These are phyloP conservation scores for Mycena chlorophos DNA, from an alignment of 768 basidiomycete species.

Conservation along the genomic window DNA sequence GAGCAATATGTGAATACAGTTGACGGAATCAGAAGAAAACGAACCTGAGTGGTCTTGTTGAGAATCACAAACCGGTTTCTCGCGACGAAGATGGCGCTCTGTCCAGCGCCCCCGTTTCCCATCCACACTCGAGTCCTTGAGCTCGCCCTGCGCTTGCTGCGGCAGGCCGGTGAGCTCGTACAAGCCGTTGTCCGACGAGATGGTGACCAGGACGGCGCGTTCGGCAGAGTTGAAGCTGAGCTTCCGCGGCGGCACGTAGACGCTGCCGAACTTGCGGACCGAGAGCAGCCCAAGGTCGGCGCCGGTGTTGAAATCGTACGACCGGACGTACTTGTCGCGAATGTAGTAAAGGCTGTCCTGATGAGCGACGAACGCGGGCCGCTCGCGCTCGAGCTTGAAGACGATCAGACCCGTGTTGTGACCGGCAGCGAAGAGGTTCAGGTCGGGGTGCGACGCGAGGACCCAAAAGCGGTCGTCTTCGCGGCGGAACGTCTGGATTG, in stretches of 20 bases:
- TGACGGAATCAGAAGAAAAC: conserved; percentile 6
- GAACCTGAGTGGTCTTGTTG: conserved; percentile 87
- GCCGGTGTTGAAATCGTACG: conserved; percentile 90
- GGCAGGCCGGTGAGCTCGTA: conserved; percentile 88
- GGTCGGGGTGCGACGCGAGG: conserved; percentile 90
- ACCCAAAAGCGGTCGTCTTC: conserved; percentile 99
- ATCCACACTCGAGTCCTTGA: conserved; percentile 89
- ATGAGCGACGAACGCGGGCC: conserved; percentile 92
- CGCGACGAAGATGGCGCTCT: conserved; percentile 94
- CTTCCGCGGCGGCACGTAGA: conserved; percentile 91
- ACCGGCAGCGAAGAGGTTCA: conserved; percentile 97
- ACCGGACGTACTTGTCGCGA: conserved; percentile 96
- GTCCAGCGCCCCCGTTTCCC: conserved; percentile 87
- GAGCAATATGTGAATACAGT: background rate
- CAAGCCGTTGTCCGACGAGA: conserved; percentile 90
- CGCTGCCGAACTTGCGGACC: conserved; percentile 93
- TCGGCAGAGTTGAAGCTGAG: conserved; percentile 98
- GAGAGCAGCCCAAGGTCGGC: conserved; percentile 90
- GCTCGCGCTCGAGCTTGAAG: conserved; percentile 98
- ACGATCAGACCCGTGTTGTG: conserved; percentile 98
- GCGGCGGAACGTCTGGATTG: conserved; percentile 95
- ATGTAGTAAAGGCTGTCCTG: conserved; percentile 93
- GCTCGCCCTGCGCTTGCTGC: conserved; percentile 68
- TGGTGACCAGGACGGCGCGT: conserved; percentile 85
- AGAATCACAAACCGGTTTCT: conserved; percentile 93